phyloP scores from a whole-genome alignment of 2,329 filamentous ascomycete species.

The Apiospora malaysiana region DNA sequence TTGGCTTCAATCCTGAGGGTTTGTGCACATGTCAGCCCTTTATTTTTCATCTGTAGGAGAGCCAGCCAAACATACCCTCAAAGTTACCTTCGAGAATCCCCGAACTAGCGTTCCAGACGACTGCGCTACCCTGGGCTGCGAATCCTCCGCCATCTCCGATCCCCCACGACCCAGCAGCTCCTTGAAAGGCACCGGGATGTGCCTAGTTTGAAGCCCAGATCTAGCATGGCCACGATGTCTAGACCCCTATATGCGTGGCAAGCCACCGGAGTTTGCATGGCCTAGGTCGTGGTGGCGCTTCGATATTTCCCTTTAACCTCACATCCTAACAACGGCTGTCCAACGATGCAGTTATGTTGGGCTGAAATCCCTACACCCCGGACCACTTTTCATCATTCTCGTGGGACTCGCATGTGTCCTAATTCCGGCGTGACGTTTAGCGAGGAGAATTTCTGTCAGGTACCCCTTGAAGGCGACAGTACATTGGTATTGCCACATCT shows the following conservation, averaged over 20 bases:
- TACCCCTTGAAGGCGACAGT: too few relatives aligned
- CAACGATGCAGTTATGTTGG: not conserved
- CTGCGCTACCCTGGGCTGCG: not conserved
- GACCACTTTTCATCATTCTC: not conserved
- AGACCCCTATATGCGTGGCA: not conserved
- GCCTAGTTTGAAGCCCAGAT: not conserved
- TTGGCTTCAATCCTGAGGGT: constrained; percentile 1
- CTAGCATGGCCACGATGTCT: not conserved
- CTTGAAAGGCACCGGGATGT: not conserved
- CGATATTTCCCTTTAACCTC: not conserved
- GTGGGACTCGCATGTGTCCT: constrained; percentile 2
- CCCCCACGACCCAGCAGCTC: not conserved
- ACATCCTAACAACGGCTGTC: not conserved
- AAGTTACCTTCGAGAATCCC: not conserved
- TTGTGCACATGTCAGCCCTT: not conserved
- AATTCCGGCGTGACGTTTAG: not conserved
- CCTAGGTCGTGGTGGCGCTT: not conserved
- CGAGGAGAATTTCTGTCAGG: not conserved
- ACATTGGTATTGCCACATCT: not conserved
- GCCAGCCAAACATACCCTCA: not conserved
- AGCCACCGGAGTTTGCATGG: not conserved
- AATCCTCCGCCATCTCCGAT: not conserved
- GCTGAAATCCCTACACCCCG: not conserved
- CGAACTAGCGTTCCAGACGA: not conserved
- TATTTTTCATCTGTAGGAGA: not conserved